Conservation (phyloP, 306 rosid species). For the Citrullus mucosospermus region DNA sequence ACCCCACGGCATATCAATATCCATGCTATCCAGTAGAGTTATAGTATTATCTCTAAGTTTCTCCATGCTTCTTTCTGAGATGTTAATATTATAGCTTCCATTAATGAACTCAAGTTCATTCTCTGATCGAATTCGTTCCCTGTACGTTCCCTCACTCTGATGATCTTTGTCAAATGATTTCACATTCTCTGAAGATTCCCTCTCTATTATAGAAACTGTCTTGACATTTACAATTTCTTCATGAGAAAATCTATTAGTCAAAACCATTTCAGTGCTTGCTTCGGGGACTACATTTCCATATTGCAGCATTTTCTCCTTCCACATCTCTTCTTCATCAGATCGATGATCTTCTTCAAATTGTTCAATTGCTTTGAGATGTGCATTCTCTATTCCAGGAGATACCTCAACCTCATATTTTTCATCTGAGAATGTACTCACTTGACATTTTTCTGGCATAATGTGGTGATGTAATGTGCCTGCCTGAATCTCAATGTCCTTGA, state of each 20-base stretch:
- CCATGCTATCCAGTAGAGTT: constrained; percentile 19
- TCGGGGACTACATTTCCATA: not conserved
- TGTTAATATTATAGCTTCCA: constrained; percentile 14
- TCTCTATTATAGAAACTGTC: constrained; percentile 13
- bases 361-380: constrained; percentile 14
- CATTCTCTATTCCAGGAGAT: constrained; percentile 11
- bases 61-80: constrained; percentile 23
- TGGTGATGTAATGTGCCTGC: constrained; percentile 17
- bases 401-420: constrained; percentile 18
- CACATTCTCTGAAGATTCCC: constrained; percentile 15
- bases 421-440: constrained; percentile 18
- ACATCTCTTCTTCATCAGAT: constrained; percentile 18
- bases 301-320: constrained; percentile 5
- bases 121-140: constrained; percentile 19
- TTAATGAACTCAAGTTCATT: constrained; percentile 12
- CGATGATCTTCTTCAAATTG: constrained; percentile 21
- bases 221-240: constrained; percentile 21
- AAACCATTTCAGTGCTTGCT: constrained; percentile 16
- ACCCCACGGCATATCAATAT: constrained; percentile 12
- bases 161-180: constrained; percentile 15
- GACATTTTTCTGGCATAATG: constrained; percentile 16
- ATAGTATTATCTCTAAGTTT: constrained; percentile 22
- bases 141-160: constrained; percentile 16
- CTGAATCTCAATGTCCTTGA: constrained; percentile 30
- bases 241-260: constrained; percentile 11